Evolutionary conservation across 495 filamentous ascomycete genomes (phyloP).

Genomic region (Glonium stellatum): DNA sequence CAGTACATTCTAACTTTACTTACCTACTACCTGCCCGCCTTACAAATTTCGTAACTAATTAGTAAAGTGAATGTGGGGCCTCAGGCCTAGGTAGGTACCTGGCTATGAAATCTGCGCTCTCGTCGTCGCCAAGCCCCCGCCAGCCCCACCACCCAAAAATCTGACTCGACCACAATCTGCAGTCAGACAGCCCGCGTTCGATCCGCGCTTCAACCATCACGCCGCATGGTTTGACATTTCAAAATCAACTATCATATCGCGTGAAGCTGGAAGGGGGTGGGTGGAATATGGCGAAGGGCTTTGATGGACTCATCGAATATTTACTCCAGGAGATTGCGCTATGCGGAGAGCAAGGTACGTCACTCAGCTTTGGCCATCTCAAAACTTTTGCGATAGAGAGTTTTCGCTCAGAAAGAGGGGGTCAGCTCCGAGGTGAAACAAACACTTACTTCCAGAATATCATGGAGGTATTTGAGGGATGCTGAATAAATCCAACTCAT

Average conservation of each 20-base stretch:
- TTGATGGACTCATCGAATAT: constrained; percentile 65
- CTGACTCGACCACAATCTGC: neutral
- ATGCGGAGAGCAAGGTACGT: constrained; percentile 61
- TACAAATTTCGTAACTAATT: neutral
- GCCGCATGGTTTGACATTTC: neutral
- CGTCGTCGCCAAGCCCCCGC: neutral
- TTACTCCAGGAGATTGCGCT: constrained; percentile 67
- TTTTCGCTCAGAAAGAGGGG: no score
- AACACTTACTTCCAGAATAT: no score
- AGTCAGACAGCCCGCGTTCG: neutral
- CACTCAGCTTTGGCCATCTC: neutral
- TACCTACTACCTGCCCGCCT: neutral
- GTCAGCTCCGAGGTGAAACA: no score
- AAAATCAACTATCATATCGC: neutral
- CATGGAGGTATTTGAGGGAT: no score
- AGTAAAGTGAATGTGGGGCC: neutral
- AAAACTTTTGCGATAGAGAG: neutral
- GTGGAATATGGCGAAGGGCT: constrained; percentile 51
- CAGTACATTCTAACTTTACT: neutral
- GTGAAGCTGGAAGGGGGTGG: constrained; percentile 14
- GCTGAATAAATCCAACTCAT: no score
- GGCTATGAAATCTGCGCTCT: neutral
- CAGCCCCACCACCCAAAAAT: neutral
- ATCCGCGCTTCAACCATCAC: neutral
- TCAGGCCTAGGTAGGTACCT: no score